Evolutionary conservation across 768 basidiomycete species (phyloP), one percentile per base, ranked within the genome.

Genomic region (Boletus bicolor): DNA sequence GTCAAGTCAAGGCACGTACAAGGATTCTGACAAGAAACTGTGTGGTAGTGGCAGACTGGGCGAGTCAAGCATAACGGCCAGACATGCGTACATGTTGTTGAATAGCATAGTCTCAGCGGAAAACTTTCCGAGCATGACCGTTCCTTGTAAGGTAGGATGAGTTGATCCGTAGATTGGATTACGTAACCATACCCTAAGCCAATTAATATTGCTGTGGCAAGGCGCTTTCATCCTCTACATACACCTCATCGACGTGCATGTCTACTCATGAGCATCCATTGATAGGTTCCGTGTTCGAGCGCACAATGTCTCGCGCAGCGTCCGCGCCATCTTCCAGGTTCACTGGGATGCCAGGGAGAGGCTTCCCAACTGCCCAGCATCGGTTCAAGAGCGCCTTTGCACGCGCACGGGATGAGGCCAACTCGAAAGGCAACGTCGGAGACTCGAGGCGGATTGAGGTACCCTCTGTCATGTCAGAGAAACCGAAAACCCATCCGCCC

Each of bases 311-410:
- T 7, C 44, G 68, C 8, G 53, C 68, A 6, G 56, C 72, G 1
- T 49, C 67, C 1, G 39, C 64, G 3, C 65, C 68, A 7, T 64
- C 70, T 21, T 47, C 61, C 10, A 62, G 57, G 32, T 62, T 73
- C 36, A 41, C 58, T 0, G 49, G 50, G 8, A 54, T 48, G 0
- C 67, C 50, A 26, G 68, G 48, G 69, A 72, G 77, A 28, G 86
- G 86, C 9, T 89, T 89, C 70, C 87, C 87, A 19, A 60, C 68
- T 0, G 86, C 80, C 4, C 77, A 82, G 49, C 87, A 88, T 68
- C 80, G 87, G 38, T 85, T 79, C 44, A 75, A 74, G 67, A 86
- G 85, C 56, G 81, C 83, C 19, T 86, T 86, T 72, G 72, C 78
- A 15, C 77, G 80, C 3, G 76, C 72, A 36, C 72, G 77, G 58